Conservation (phyloP, 2,329 filamentous ascomycete species). For the Colletotrichum agaves region DNA sequence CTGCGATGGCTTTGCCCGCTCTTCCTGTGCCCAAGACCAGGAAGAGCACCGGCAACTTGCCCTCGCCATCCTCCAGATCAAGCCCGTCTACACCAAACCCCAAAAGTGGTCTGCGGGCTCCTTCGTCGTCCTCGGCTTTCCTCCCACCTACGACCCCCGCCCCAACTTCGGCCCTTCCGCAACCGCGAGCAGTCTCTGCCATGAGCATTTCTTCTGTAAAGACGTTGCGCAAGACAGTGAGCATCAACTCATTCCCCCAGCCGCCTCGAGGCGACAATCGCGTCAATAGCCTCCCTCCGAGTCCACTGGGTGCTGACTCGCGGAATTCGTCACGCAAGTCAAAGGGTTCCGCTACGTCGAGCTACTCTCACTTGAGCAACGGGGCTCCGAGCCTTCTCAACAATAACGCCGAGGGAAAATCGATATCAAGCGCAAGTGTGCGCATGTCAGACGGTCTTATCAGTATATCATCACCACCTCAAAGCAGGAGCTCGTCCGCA, state of each 20-base stretch:
- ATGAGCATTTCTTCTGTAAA: conserved; percentile 69
- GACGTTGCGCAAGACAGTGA: conserved; percentile 85
- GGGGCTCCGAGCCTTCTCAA: conserved; percentile 81
- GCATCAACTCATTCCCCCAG: conserved; percentile 93
- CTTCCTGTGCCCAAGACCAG: conserved; percentile 79
- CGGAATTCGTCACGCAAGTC: conserved; percentile 59
- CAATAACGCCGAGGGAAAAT: conserved; percentile 80
- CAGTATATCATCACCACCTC: conserved; percentile 83
- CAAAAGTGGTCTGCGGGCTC: conserved; percentile 68
- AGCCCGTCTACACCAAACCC: conserved; percentile 60
- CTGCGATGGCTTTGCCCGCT: conserved; percentile 77
- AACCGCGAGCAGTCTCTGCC: conserved; percentile 64
- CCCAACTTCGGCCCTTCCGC: conserved; percentile 64
- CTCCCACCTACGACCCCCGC: conserved; percentile 63
- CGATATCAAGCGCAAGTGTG: conserved; percentile 69
- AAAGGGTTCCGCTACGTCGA: conserved; percentile 66
- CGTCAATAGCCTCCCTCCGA: conserved; percentile 70
- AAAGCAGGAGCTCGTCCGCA: conserved; percentile 91
- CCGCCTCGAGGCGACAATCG: conserved; percentile 77
- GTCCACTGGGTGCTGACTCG: conserved; percentile 66
- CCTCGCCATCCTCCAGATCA: conserved; percentile 55
- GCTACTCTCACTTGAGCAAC: conserved; percentile 52
- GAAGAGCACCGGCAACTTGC: conserved; percentile 67
- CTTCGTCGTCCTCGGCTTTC: conserved; percentile 61
- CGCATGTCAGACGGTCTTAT: conserved; percentile 80